A percentile compares a stretch with the other conserved stretches of the same genome.
Conservation (phyloP, 208 protist species). For the Trypanosoma cruzi region DNA sequence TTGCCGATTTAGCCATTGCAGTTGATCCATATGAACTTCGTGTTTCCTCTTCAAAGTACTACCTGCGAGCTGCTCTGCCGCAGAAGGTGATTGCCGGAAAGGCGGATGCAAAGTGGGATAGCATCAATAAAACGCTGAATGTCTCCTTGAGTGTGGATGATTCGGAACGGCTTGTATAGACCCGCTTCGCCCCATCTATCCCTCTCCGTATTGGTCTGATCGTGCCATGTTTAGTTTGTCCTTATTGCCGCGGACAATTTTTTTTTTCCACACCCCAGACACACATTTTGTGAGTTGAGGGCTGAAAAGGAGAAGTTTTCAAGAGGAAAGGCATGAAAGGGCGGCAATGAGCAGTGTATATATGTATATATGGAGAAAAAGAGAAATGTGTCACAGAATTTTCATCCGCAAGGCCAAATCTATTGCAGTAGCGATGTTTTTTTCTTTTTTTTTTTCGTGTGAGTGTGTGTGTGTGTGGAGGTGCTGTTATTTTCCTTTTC, state of each 20-base stretch:
- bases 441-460: no score
- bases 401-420: no score
- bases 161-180: conserved; percentile 18
- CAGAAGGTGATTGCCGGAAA: conserved; percentile 51
- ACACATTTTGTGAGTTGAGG: no score
- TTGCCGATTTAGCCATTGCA: conserved; percentile 55
- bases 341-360: background rate
- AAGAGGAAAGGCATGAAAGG: background rate
- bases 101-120: conserved; percentile 77
- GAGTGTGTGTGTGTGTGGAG: no score
- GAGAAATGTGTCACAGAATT: background rate
- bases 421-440: no score
- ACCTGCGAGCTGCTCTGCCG: conserved; percentile 61
- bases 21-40: conserved; percentile 67
- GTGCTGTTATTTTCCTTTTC: no score
- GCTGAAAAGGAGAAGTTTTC: no score
- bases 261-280: no score
- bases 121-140: conserved; percentile 49
- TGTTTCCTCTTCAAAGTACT: conserved; percentile 66
- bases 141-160: conserved; percentile 40
- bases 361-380: background rate
- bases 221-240: background rate
- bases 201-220: background rate
- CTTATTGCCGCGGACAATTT: no score
- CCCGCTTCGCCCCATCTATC: no score